Evolutionary conservation across 2,329 filamentous ascomycete genomes (phyloP).

Genomic region (Paraphoma sp.): DNA sequence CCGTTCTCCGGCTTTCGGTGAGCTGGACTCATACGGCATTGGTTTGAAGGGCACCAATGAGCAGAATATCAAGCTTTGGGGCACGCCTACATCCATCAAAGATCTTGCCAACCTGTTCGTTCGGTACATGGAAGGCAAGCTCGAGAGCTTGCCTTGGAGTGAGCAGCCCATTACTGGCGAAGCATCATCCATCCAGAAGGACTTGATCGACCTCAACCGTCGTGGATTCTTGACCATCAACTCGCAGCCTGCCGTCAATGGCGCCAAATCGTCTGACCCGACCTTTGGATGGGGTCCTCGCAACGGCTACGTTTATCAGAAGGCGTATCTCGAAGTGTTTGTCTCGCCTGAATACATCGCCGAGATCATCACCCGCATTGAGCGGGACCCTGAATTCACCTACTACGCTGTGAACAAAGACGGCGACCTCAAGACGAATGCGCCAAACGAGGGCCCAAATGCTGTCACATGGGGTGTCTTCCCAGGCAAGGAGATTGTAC

Average conservation of each 20-base stretch:
- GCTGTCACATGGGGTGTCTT: slow-evolving; percentile 99
- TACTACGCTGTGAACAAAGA: slow-evolving; percentile 92
- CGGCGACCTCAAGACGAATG: slow-evolving; percentile 84
- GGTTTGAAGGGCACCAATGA: slow-evolving; percentile 94
- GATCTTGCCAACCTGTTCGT: slow-evolving; percentile 87
- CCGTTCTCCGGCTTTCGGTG: slow-evolving; percentile 92
- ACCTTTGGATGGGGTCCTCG: slow-evolving; percentile 93
- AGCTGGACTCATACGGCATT: slow-evolving; percentile 92
- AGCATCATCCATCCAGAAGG: slow-evolving; percentile 76
- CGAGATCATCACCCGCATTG: slow-evolving; percentile 78
- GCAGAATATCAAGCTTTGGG: slow-evolving; percentile 94
- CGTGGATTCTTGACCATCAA: slow-evolving; percentile 94
- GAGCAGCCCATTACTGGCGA: slow-evolving; percentile 86
- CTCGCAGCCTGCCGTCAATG: slow-evolving; percentile 93
- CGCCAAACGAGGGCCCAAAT: slow-evolving; percentile 85
- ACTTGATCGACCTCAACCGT: slow-evolving; percentile 82
- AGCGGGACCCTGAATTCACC: slow-evolving; percentile 80
- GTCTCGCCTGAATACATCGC: slow-evolving; percentile 80
- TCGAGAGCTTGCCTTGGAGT: slow-evolving; percentile 91
- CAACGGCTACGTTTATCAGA: slow-evolving; percentile 98
- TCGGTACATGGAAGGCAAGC: slow-evolving; percentile 79
- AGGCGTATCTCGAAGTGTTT: slow-evolving; percentile 92
- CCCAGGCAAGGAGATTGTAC: slow-evolving; percentile 98
- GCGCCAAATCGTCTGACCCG: slow-evolving; percentile 84
- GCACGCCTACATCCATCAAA: slow-evolving; percentile 77